phyloP scores from a whole-genome alignment of 2,329 filamentous ascomycete species.

The Aspergillus sp. region DNA sequence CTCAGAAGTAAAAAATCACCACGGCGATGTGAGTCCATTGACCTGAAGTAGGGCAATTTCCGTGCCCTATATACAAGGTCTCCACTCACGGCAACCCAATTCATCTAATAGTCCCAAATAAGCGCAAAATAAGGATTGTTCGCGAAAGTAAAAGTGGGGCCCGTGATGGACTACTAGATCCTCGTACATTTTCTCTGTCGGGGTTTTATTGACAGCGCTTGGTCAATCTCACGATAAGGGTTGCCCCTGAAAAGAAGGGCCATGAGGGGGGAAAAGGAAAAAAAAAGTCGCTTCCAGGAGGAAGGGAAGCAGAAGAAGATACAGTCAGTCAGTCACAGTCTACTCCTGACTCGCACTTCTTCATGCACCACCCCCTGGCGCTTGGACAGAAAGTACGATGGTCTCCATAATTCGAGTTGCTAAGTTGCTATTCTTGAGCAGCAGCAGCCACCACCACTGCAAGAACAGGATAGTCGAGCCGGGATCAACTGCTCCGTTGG shows the following conservation, averaged over 20 bases:
- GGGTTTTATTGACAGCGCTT: constrained; percentile 3
- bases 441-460: constrained; percentile 17
- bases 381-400: background rate
- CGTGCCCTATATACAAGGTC: constrained; percentile 12
- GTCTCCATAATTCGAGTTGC: background rate
- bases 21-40: background rate
- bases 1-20: background rate
- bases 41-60: constrained; percentile 12
- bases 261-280: background rate
- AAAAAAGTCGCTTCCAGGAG: background rate
- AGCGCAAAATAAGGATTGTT: constrained; percentile 7
- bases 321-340: background rate
- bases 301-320: background rate
- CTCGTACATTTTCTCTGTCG: constrained; percentile 1
- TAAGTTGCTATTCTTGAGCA: background rate
- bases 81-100: constrained; percentile 9
- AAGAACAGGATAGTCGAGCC: constrained; percentile 13
- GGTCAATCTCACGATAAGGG: background rate
- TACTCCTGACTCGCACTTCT: background rate
- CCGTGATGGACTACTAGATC: background rate
- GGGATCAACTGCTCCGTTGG: constrained; percentile 17
- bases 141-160: constrained; percentile 7
- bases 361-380: background rate
- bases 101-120: constrained; percentile 7
- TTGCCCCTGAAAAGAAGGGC: constrained; percentile 1